Evolutionary conservation across 73 alveolate genomes (phyloP), one percentile per base, ranked within the genome.

Genomic region (Paramecium octaurelia): DNA sequence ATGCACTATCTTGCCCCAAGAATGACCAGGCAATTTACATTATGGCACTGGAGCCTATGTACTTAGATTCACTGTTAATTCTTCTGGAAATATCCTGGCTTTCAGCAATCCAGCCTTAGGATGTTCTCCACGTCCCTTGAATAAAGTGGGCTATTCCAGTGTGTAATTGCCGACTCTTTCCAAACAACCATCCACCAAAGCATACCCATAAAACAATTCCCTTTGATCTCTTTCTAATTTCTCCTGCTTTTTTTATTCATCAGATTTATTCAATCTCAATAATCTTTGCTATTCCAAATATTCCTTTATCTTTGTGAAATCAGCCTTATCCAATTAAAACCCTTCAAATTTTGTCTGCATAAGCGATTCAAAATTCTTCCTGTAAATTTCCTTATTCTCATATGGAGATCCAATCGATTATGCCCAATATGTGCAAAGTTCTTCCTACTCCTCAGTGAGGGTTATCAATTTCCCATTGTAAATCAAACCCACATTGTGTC

Each of bases 51-150:
- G 97, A 29, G 95, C 94, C 35, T 93, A 93, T 11, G 54, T 86
- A 58, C 99, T 99, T 12, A 97, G 88, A 96, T 98, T 98, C 20
- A 98, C 92, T 27, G 98, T 97, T 21, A 98, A 97, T 88, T 93
- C 96, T 75, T 98, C 99, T 14, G 99, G 99, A 64, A 85, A 71
- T 35, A 98, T 95, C 80, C 99, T 89, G 18, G 97, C 93, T 92
- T 98, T 98, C 31, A 98, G 71, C 46, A 69, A 84, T 24, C 99
- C 99, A 27, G 99, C 98, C 34, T 94, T 93, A 21, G 99, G 99
- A 80, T 99, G 99, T 68, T 98, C 99, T 14, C 99, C 99, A 70
- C 99, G 97, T 21, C 99, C 99, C 57, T 99, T 95, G 94, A 99
- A 98, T 43, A 99, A 94, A 23, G 99, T 99, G 1, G 99, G 99